Percentiles rank a stretch among this genome's conserved stretches.
Evolutionary conservation across 768 basidiomycete species (phyloP).

Genomic region (Mycena olivaceomarginata): DNA sequence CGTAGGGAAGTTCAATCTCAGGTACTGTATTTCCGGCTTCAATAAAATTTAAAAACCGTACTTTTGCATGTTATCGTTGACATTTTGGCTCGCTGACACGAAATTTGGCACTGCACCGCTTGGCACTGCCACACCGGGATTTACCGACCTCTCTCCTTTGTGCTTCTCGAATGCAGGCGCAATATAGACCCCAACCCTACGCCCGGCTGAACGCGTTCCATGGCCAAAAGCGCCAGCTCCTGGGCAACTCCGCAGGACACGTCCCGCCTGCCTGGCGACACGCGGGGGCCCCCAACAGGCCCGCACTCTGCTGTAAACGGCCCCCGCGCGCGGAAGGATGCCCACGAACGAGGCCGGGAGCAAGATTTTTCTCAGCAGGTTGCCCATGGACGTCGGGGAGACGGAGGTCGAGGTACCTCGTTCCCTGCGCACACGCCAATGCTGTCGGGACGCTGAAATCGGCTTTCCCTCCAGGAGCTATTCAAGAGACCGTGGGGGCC

Average conservation of each 20-base stretch:
- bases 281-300: conserved; percentile 43
- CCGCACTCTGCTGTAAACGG: conserved; percentile 11
- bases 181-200: conserved; percentile 39
- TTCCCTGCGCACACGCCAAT: not conserved
- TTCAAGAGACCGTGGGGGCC: conserved; percentile 88
- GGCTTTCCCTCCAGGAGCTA: conserved; percentile 69
- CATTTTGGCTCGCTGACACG: too few species aligned
- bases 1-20: not conserved
- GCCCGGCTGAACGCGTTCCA: conserved; percentile 68
- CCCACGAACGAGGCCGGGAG: conserved; percentile 65
- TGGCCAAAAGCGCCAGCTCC: conserved; percentile 70
- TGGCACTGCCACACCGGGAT: not conserved
- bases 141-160: conserved; percentile 11
- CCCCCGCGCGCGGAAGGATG: conserved; percentile 54
- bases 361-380: conserved; percentile 79
- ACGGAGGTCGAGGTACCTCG: conserved; percentile 78
- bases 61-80: not conserved
- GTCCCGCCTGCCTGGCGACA: conserved; percentile 79
- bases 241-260: conserved; percentile 75
- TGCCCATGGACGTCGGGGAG: conserved; percentile 83
- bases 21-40: not conserved
- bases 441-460: not conserved
- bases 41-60: not conserved
- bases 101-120: not conserved
- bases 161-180: conserved; percentile 32